phyloP scores from a whole-genome alignment of 2,329 filamentous ascomycete genomes.

The Penicillium palitans region DNA sequence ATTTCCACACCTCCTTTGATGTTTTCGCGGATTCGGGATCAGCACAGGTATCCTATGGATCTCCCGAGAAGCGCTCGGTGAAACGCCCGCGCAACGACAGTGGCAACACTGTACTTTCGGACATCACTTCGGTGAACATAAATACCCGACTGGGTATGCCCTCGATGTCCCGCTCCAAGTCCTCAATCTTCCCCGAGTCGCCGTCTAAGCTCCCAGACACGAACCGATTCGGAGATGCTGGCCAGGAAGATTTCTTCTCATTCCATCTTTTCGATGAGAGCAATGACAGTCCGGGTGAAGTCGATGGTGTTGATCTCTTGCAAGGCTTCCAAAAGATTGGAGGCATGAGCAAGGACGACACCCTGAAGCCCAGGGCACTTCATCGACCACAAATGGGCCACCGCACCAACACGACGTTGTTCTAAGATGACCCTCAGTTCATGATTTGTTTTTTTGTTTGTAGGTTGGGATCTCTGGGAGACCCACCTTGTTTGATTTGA shows the following conservation, averaged over 20 bases:
- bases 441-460: slow-evolving; percentile 1
- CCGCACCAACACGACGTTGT: slow-evolving; percentile 37
- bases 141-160: slow-evolving; percentile 39
- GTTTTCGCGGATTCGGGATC: slow-evolving; percentile 52
- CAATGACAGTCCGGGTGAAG: slow-evolving; percentile 45
- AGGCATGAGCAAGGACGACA: slow-evolving; percentile 38
- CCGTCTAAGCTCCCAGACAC: slow-evolving; percentile 41
- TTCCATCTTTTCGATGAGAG: slow-evolving; percentile 50
- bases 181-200: slow-evolving; percentile 41
- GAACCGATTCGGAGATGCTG: slow-evolving; percentile 36
- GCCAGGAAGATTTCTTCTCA: slow-evolving; percentile 49
- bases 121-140: slow-evolving; percentile 41
- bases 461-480: slow-evolving; percentile 5
- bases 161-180: slow-evolving; percentile 37
- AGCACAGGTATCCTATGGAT: slow-evolving; percentile 47
- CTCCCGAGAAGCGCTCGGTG: slow-evolving; percentile 56
- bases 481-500: slow-evolving; percentile 4
- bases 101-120: slow-evolving; percentile 52
- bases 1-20: slow-evolving; percentile 55
- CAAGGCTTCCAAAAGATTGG: slow-evolving; percentile 53
- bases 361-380: slow-evolving; percentile 31
- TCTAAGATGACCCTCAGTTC: slow-evolving; percentile 19
- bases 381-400: slow-evolving; percentile 34
- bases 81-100: slow-evolving; percentile 54
- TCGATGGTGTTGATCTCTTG: slow-evolving; percentile 48